Evolutionary conservation across 345 rosid species (phyloP).

Genomic region (Citrus sinensis): DVS_A1.0 CM039164.1:8702501-8703000

Average conservation of each 20-base stretch:
- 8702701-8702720: neutral
- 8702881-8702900: neutral
- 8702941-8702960: constrained; percentile 10
- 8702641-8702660: neutral
- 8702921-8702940: neutral
- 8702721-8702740: neutral
- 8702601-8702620: neutral
- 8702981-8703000: constrained; percentile 43
- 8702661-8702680: constrained; percentile 22
- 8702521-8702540: neutral
- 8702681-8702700: constrained; percentile 24
- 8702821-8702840: neutral
- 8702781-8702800: neutral
- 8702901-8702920: no score
- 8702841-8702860: neutral
- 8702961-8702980: constrained; percentile 49
- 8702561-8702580: constrained; percentile 13
- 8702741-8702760: neutral
- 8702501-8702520: constrained; percentile 5
- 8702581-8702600: neutral
- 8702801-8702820: constrained; percentile 2
- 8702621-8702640: constrained; percentile 28
- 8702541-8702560: constrained; percentile 21
- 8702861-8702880: neutral
- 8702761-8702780: neutral